phyloP scores from a whole-genome alignment of 768 basidiomycete genomes.

The Boletus edulis region DNA sequence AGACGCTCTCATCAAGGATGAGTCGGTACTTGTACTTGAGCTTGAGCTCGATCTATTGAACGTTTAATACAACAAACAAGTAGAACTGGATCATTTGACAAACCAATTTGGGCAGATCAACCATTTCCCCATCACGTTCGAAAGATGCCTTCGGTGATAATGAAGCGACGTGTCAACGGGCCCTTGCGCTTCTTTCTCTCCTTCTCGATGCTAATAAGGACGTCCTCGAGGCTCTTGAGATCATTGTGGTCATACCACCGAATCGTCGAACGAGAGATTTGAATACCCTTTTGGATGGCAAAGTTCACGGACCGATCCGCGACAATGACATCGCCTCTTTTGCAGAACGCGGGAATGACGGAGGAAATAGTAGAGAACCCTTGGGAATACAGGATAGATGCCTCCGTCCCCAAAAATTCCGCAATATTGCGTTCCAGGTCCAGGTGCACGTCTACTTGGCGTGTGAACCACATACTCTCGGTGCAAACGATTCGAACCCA shows the following conservation, averaged over 20 bases:
- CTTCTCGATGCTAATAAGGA: constrained; percentile 79
- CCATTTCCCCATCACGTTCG: constrained; percentile 92
- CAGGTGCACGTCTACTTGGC: constrained; percentile 79
- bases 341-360: constrained; percentile 96
- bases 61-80: background rate
- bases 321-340: constrained; percentile 97
- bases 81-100: constrained; percentile 23
- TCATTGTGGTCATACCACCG: constrained; percentile 98
- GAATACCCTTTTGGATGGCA: constrained; percentile 92
- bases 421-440: constrained; percentile 87
- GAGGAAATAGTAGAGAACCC: constrained; percentile 89
- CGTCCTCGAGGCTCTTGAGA: constrained; percentile 84
- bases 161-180: constrained; percentile 87
- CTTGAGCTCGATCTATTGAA: constrained; percentile 85
- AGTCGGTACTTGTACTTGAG: constrained; percentile 93
- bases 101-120: constrained; percentile 89
- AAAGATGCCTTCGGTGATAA: constrained; percentile 96
- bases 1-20: constrained; percentile 90
- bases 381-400: constrained; percentile 91
- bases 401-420: constrained; percentile 85
- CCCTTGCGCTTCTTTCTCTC: constrained; percentile 81
- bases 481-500: constrained; percentile 36
- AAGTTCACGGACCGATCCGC: constrained; percentile 97
- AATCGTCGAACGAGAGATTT: constrained; percentile 87
- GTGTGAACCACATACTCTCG: constrained; percentile 1